Conservation (phyloP, 2,329 filamentous ascomycete species). For the Blumeria graminis region DNA sequence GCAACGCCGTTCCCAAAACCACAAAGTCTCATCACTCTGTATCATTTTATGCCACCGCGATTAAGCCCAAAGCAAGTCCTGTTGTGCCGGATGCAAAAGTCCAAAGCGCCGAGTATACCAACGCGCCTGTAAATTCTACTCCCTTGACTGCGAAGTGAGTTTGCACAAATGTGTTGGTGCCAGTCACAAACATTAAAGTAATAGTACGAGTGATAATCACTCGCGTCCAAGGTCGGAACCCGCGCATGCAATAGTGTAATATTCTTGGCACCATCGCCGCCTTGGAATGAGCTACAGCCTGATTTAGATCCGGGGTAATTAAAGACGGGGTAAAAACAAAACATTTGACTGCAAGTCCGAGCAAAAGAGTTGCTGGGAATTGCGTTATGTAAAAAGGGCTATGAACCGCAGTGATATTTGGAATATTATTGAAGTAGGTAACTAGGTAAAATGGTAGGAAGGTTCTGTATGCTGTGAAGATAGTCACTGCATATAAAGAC, state of each 20-base stretch:
- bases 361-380: constrained; percentile 28
- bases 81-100: constrained; percentile 35
- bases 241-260: constrained; percentile 48
- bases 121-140: constrained; percentile 44
- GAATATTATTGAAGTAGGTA: constrained; percentile 47
- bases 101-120: constrained; percentile 54
- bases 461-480: constrained; percentile 44
- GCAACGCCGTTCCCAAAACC: no score
- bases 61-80: constrained; percentile 28
- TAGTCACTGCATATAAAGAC: constrained; percentile 47
- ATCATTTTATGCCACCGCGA: constrained; percentile 14
- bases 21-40: no score
- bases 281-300: constrained; percentile 34
- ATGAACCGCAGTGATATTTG: constrained; percentile 43
- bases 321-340: constrained; percentile 57
- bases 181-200: constrained; percentile 31
- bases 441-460: constrained; percentile 52
- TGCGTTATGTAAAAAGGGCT: constrained; percentile 34
- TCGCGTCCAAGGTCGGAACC: constrained; percentile 36
- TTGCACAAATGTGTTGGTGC: constrained; percentile 35
- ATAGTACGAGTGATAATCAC: constrained; percentile 39
- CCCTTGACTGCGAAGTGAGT: constrained; percentile 42
- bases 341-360: constrained; percentile 45
- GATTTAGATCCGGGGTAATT: constrained; percentile 23
- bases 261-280: constrained; percentile 45